phyloP scores from a whole-genome alignment of 139 green algal genomes.

The Volvox reticuliferus region DNA sequence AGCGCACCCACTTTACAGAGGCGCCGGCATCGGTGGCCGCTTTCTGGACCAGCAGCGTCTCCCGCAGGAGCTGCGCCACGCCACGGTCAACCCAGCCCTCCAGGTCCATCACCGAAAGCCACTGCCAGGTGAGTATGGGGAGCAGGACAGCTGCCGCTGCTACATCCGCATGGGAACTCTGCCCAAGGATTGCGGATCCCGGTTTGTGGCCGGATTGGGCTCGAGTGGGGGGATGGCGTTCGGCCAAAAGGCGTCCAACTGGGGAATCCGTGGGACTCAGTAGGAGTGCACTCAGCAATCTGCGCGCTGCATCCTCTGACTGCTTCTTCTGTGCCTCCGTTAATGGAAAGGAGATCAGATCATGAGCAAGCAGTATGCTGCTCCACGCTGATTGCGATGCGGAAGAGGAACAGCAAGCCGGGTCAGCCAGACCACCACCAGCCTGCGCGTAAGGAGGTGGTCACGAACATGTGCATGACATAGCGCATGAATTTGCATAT shows the following conservation, averaged over 20 bases:
- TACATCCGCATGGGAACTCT: not conserved
- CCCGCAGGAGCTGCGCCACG: not conserved
- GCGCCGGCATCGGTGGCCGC: conserved; percentile 7
- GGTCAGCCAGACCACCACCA: too few species aligned
- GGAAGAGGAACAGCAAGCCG: too few species aligned
- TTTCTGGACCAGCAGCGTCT: conserved; percentile 33
- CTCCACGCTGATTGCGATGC: too few species aligned
- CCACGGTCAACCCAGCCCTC: conserved; percentile 7
- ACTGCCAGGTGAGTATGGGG: conserved; percentile 7
- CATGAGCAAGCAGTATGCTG: too few species aligned
- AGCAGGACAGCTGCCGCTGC: conserved; percentile 9
- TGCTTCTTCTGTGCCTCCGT: not conserved
- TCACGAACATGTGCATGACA: too few species aligned
- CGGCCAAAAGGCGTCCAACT: not conserved
- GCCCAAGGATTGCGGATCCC: not conserved
- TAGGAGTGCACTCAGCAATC: not conserved
- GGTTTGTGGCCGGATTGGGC: not conserved
- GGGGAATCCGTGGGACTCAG: not conserved
- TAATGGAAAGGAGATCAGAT: not conserved
- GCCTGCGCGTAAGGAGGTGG: too few species aligned
- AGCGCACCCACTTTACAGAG: not conserved
- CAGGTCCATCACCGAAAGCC: not conserved
- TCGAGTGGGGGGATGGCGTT: not conserved
- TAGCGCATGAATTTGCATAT: too few species aligned
- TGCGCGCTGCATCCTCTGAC: not conserved